These are phyloP conservation scores for Colletotrichum orbiculare DNA, from an alignment of 2,329 filamentous ascomycete genomes.

Conservation along the genomic window DNA sequence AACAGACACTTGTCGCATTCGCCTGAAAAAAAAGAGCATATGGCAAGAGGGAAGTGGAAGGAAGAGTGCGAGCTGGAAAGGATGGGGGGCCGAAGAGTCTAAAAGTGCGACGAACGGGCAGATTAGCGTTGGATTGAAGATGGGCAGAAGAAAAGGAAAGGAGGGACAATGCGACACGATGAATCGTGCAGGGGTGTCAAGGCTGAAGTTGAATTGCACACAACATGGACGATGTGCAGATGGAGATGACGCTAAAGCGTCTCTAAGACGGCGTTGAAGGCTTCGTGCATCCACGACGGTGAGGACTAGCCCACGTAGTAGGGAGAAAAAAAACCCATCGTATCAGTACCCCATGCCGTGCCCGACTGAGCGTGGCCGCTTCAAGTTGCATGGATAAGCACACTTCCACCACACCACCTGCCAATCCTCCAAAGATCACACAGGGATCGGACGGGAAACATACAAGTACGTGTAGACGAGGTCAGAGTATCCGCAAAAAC, in stretches of 20 bases:
- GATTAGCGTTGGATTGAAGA: constrained; percentile 21
- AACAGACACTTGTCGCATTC: not conserved
- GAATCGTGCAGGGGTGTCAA: constrained; percentile 32
- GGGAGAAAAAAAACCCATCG: no score
- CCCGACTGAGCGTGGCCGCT: constrained; percentile 27
- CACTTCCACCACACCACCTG: constrained; percentile 2
- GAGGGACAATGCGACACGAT: constrained; percentile 32
- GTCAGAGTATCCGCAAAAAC: not conserved
- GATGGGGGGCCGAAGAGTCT: constrained; percentile 25
- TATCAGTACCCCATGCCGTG: no score
- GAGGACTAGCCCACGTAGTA: constrained; percentile 3
- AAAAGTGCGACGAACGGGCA: constrained; percentile 18
- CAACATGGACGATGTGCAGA: constrained; percentile 17
- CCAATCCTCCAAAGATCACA: not conserved
- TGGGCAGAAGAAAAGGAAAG: constrained; percentile 28
- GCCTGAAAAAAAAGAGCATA: not conserved
- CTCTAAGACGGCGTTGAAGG: constrained; percentile 28
- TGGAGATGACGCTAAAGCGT: constrained; percentile 24
- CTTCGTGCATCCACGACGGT: constrained; percentile 20
- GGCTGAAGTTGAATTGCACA: constrained; percentile 29
- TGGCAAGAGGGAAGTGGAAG: not conserved
- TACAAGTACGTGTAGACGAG: not conserved
- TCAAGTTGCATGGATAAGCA: constrained; percentile 22
- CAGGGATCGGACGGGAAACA: constrained; percentile 5
- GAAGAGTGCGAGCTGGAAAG: not conserved